Base-by-base conservation (phyloP, 805 yeast genomes). In the Deakozyma indianensis region DNA sequence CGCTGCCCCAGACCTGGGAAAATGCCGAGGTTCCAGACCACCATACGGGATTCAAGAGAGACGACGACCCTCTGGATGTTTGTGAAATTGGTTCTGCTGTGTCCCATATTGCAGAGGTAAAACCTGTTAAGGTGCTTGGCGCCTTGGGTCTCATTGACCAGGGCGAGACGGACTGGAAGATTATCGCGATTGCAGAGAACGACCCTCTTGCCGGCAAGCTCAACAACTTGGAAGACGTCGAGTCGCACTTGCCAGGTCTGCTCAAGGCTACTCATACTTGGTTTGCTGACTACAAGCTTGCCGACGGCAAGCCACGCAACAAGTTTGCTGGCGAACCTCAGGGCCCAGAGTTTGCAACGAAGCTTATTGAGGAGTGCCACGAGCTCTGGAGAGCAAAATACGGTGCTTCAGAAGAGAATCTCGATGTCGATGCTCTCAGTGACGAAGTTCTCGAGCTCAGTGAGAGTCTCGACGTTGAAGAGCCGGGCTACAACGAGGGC, bases 131-230 rank as follows among this genome's bases (percentile, higher is more conserved):
- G 66, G 87, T 85, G 24, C 67, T 87, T 52, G 96, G 96, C 51
- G 78, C 87, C 48, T 75, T 88, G 77, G 96, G 95, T 23, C 69
- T 87, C 53, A 76, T 87, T 54, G 96, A 87, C 62, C 95, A 86
- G 62, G 95, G 95, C 52, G 96, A 88, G 64, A 72, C 94, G 45
- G 96, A 87, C 65, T 87, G 96, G 96, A 85, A 85, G 65, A 70
- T 85, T 25, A 74, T 85, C 48, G 85, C 73, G 18, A 80, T 85
- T 47, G 80, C 80, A 56, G 66, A 69, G 24, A 66, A 71, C 45
- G 94, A 84, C 60, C 80, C 83, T 41, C 58, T 80, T 57, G 79
- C 85, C 22, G 48, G 67, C 3, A 67, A 74, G 51, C 60, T 85
- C 47, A 68, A 78, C 55, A 78, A 73, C 58, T 70, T 85, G 41